Evolutionary conservation across 192 early-diverging fungal species (phyloP).

Genomic region (Phycomyces blakesleeanus): DNA sequence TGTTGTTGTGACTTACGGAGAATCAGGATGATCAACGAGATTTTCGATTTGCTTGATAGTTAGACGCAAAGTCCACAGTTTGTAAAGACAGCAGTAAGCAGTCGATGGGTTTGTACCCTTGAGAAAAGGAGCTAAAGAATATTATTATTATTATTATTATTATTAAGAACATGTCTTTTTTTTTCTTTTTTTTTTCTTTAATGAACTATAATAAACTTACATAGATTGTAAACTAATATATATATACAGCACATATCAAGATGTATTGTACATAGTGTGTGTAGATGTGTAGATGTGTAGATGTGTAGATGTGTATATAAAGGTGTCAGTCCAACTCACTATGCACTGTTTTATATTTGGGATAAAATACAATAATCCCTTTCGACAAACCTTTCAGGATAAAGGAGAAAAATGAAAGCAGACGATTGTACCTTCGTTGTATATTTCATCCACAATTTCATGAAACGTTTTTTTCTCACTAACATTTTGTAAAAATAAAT

Average conservation of each 20-base stretch:
- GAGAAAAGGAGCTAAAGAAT: conserved; percentile 70
- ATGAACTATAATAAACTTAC: no score
- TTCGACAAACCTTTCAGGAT: conserved; percentile 9
- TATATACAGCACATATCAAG: no score
- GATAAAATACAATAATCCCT: not conserved
- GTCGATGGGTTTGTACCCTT: conserved; percentile 76
- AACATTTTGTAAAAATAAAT: not conserved
- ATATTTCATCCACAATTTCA: conserved; percentile 75
- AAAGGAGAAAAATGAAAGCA: conserved; percentile 37
- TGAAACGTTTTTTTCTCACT: conserved; percentile 73
- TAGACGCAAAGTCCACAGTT: conserved; percentile 74
- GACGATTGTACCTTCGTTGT: conserved; percentile 51
- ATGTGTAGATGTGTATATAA: no score
- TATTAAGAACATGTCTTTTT: no score
- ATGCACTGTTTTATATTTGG: no score
- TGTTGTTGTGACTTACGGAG: conserved; percentile 50
- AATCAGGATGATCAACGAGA: conserved; percentile 70
- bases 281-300: no score
- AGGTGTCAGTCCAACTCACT: not conserved
- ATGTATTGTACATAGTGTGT: no score
- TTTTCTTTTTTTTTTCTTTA: no score
- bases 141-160: no score
- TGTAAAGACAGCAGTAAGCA: conserved; percentile 80
- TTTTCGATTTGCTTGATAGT: conserved; percentile 76
- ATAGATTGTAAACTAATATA: conserved; percentile 19